phyloP scores from a whole-genome alignment of 805 yeast species.

The Spathaspora hagerdaliae region DNA sequence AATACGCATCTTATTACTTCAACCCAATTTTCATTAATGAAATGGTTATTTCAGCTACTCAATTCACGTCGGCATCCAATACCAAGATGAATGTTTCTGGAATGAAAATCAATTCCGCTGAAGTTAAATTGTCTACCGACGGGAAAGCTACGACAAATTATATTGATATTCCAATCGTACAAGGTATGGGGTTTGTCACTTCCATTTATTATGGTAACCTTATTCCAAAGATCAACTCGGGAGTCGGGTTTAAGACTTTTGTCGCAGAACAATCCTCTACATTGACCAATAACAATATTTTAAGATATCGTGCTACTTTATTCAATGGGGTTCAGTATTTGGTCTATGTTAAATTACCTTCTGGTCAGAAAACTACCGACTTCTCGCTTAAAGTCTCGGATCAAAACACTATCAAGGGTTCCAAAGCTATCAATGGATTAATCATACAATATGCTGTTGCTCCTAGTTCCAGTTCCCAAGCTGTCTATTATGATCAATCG shows the following conservation, averaged over 20 bases:
- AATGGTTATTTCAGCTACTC: constrained; percentile 50
- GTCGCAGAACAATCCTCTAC: constrained; percentile 8
- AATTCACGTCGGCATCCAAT: constrained; percentile 29
- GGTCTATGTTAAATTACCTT: constrained; percentile 12
- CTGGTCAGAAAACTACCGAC: constrained; percentile 28
- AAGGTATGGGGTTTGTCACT: constrained; percentile 78
- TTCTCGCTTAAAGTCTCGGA: constrained; percentile 25
- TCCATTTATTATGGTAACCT: constrained; percentile 47
- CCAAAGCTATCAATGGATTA: constrained; percentile 42
- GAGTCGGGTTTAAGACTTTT: constrained; percentile 30
- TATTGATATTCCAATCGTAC: constrained; percentile 56
- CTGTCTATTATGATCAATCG: constrained; percentile 50
- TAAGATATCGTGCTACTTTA: constrained; percentile 12
- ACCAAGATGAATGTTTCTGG: constrained; percentile 43
- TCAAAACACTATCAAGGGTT: constrained; percentile 41
- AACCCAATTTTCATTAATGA: constrained; percentile 58
- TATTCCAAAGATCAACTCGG: constrained; percentile 51
- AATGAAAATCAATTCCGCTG: constrained; percentile 49
- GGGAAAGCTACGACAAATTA: constrained; percentile 30
- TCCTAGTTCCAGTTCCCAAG: constrained; percentile 21
- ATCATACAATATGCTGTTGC: constrained; percentile 35
- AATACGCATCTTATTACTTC: constrained; percentile 45
- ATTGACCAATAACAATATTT: constrained; percentile 11
- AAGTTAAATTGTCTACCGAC: constrained; percentile 29
- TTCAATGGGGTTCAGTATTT: constrained; percentile 12